Conservation (phyloP, 148 eudicot species). For the Nepenthes gracilis region DNA sequence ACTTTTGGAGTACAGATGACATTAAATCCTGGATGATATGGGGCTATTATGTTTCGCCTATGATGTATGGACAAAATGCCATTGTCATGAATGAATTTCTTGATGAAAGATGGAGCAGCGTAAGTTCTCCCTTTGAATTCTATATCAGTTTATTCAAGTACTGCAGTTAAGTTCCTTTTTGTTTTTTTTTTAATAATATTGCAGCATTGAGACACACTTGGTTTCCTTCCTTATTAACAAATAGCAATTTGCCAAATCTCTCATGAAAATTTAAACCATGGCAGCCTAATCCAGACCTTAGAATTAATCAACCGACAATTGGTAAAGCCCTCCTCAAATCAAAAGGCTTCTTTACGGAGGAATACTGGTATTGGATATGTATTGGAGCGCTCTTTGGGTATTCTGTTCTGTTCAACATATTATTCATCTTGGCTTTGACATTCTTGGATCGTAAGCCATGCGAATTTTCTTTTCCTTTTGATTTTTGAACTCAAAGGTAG, state of each 20-base stretch:
- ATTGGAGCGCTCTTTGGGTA: constrained; percentile 56
- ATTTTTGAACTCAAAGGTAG: background rate
- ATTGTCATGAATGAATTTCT: constrained; percentile 68
- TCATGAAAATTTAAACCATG: constrained; percentile 5
- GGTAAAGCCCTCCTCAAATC: constrained; percentile 56
- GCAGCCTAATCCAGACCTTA: constrained; percentile 59
- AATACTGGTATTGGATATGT: constrained; percentile 59
- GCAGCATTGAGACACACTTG: background rate
- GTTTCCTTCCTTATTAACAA: background rate
- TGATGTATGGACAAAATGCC: constrained; percentile 77
- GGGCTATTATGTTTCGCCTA: constrained; percentile 67
- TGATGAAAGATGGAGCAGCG: constrained; percentile 59
- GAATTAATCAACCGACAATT: constrained; percentile 45
- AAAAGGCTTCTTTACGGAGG: constrained; percentile 51
- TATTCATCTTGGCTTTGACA: constrained; percentile 44
- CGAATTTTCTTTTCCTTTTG: constrained; percentile 2
- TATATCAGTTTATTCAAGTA: background rate
- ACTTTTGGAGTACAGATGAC: constrained; percentile 33
- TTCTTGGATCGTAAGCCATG: constrained; percentile 44
- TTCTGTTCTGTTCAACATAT: constrained; percentile 50
- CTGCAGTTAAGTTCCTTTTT: background rate
- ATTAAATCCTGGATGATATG: constrained; percentile 53
- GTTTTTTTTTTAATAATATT: background rate
- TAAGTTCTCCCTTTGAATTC: constrained; percentile 16
- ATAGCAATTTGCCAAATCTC: background rate